phyloP scores from a whole-genome alignment of 495 filamentous ascomycete genomes.

The Penicillium cosmopolitanum region DNA sequence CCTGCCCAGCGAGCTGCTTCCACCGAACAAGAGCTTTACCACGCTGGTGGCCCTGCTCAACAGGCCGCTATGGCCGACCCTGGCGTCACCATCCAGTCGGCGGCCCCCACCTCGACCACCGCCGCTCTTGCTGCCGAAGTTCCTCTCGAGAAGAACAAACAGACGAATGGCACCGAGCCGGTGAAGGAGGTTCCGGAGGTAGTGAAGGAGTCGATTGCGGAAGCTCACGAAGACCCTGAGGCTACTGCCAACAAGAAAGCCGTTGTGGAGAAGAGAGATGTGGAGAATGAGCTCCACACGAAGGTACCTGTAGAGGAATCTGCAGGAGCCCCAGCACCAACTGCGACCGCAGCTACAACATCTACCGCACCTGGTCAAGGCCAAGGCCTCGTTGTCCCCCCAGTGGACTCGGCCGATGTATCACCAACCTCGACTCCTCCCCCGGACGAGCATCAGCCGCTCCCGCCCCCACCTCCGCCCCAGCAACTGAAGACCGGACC shows the following conservation, averaged over 20 bases:
- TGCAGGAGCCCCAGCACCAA: slow-evolving; percentile 57
- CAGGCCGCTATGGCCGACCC: slow-evolving; percentile 44
- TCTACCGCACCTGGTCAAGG: slow-evolving; percentile 43
- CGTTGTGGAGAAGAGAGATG: slow-evolving; percentile 76
- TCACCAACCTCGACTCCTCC: slow-evolving; percentile 48
- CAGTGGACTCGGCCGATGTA: slow-evolving; percentile 41
- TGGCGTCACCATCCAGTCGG: slow-evolving; percentile 67
- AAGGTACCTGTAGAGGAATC: slow-evolving; percentile 54
- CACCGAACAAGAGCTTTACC: slow-evolving; percentile 11
- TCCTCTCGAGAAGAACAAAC: slow-evolving; percentile 66
- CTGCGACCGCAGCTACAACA: slow-evolving; percentile 46
- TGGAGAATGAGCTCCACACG: slow-evolving; percentile 69
- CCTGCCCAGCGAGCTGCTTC: slow-evolving; percentile 25
- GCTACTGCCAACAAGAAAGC: slow-evolving; percentile 67
- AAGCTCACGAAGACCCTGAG: slow-evolving; percentile 68
- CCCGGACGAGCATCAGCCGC: slow-evolving; percentile 21
- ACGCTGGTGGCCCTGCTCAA: slow-evolving; percentile 28
- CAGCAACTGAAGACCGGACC: slow-evolving; percentile 9
- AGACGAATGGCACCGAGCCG: slow-evolving; percentile 43
- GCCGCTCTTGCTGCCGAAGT: slow-evolving; percentile 70
- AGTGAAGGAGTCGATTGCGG: slow-evolving; percentile 72
- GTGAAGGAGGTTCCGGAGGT: slow-evolving; percentile 65
- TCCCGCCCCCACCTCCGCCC: slow-evolving; percentile 20
- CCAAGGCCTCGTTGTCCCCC: slow-evolving; percentile 12
- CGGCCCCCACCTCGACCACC: slow-evolving; percentile 70